Base-by-base conservation (phyloP, 1,284 basidiomycete genomes). In the Coriolopsis trogii region DNA sequence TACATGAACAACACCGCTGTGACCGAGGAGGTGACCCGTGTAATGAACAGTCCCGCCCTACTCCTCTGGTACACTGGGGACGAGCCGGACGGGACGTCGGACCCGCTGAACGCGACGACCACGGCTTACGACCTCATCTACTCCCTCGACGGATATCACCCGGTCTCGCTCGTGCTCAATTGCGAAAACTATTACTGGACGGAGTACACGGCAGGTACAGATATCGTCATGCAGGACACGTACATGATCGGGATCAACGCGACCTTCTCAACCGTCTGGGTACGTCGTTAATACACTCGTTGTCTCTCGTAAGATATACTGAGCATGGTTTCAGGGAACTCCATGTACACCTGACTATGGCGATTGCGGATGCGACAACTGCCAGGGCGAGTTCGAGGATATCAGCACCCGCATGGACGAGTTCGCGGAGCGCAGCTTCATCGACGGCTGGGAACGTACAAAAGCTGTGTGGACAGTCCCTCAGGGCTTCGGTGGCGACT, bases 1-100 rank as follows among this genome's bases (percentile, higher is more conserved):
- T 89, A 88, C 67, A 80, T 75, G 77, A 83, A 90, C 64, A 57
- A 68, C n/a, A 77, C 80, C 3, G 73, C 78, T 2, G 82, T 91
- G 23, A 80, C 77, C 1, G 77, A 80, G 53, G 78, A 91, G 71
- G 86, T 90, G 20, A 81, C 86, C 51, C 70, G 68, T 37, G 77
- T 90, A 70, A 87, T 85, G 60, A 74, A 77, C 28, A 78, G 84
- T 4, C 75, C 81, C 0, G 89, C 88, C 56, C 74, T 91, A 15
- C 73, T 91, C 7, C 69, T 88, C 0, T 91, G 87, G 86, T 91
- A 89, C 68, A 89, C 87, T 8, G 86, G 74, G 0, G 87, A 90
- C 56, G 87, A 90, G 63, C 86, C 86, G 0, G 88, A 91, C 59
- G 89, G 88, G 30, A 76, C 80, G 2, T 77, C 75, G 20, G 86